phyloP scores from a whole-genome alignment of 768 basidiomycete genomes.

The Hygrocybe punicea region DNA sequence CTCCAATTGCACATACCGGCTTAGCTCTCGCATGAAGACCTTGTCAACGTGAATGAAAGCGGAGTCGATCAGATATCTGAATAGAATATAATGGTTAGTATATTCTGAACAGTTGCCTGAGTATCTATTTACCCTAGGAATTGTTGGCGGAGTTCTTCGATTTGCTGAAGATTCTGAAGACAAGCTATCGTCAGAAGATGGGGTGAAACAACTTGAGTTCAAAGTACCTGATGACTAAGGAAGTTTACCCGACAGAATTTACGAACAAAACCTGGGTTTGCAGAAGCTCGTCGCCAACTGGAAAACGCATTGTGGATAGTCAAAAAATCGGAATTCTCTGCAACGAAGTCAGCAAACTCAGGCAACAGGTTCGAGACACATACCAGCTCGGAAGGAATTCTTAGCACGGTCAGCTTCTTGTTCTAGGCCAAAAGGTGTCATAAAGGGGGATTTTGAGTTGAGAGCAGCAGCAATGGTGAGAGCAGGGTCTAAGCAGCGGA shows the following conservation, averaged over 20 bases:
- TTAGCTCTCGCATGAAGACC: slow-evolving; percentile 66
- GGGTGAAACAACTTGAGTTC: neutral
- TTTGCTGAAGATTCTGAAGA: slow-evolving; percentile 81
- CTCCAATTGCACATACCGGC: slow-evolving; percentile 43
- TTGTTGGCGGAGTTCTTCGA: slow-evolving; percentile 94
- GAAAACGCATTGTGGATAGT: slow-evolving; percentile 89
- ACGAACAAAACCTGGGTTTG: slow-evolving; percentile 56
- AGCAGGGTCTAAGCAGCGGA: slow-evolving; percentile 93
- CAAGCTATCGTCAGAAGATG: slow-evolving; percentile 1
- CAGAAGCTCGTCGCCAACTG: slow-evolving; percentile 77
- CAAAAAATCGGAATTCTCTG: slow-evolving; percentile 93
- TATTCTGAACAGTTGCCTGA: slow-evolving; percentile 6
- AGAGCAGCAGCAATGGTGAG: slow-evolving; percentile 91
- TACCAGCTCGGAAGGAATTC: slow-evolving; percentile 70
- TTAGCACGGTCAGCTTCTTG: slow-evolving; percentile 84
- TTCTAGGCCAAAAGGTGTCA: slow-evolving; percentile 85
- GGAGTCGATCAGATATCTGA: slow-evolving; percentile 84
- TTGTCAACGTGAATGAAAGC: slow-evolving; percentile 71
- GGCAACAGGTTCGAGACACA: slow-evolving; percentile 18
- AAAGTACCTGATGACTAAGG: slow-evolving; percentile 73
- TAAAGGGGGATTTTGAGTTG: slow-evolving; percentile 90
- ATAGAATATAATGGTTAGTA: slow-evolving; percentile 3
- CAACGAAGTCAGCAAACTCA: neutral
- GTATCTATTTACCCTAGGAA: slow-evolving; percentile 60
- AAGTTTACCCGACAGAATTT: slow-evolving; percentile 80